phyloP scores from a whole-genome alignment of 768 basidiomycete species.

The Gloeostereum incarnatum region DNA sequence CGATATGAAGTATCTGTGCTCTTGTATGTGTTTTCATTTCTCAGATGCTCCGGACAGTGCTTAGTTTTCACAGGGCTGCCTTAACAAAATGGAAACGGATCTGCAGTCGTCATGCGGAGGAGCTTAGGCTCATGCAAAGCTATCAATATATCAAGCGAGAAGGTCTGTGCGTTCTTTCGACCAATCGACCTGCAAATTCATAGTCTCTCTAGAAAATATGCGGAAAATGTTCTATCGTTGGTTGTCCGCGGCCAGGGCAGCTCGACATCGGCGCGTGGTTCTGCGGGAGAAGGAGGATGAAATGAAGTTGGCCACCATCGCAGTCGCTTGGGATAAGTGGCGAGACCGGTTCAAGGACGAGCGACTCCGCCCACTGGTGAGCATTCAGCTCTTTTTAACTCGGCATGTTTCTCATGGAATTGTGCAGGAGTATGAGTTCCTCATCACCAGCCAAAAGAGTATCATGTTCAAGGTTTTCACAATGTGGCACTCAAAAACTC shows the following conservation, averaged over 20 bases:
- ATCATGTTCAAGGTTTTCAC: slow-evolving; percentile 59
- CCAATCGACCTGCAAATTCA: slow-evolving; percentile 4
- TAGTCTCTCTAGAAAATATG: slow-evolving; percentile 41
- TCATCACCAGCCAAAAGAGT: slow-evolving; percentile 49
- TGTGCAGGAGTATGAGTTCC: slow-evolving; percentile 48
- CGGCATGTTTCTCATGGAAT: slow-evolving; percentile 4
- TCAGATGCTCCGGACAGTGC: neutral
- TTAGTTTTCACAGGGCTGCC: slow-evolving; percentile 29
- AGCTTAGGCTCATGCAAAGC: slow-evolving; percentile 74
- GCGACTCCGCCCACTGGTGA: slow-evolving; percentile 55
- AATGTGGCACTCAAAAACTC: slow-evolving; percentile 69
- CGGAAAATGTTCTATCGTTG: slow-evolving; percentile 65
- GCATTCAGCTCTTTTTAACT: slow-evolving; percentile 10
- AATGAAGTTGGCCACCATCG: slow-evolving; percentile 39
- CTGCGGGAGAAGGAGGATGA: slow-evolving; percentile 58
- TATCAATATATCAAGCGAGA: slow-evolving; percentile 74
- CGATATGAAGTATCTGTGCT: slow-evolving; percentile 27
- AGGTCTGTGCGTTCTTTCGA: slow-evolving; percentile 30
- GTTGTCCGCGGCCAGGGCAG: slow-evolving; percentile 49
- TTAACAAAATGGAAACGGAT: slow-evolving; percentile 65
- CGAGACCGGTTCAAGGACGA: slow-evolving; percentile 60
- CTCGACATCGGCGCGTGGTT: slow-evolving; percentile 49
- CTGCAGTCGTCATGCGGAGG: slow-evolving; percentile 56
- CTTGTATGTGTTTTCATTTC: slow-evolving; percentile 19
- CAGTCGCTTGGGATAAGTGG: slow-evolving; percentile 73